Evolutionary conservation across 257 asterid species (phyloP), one percentile per base, ranked within the genome.

Genomic region (Capsicum rhomboideum): DNA sequence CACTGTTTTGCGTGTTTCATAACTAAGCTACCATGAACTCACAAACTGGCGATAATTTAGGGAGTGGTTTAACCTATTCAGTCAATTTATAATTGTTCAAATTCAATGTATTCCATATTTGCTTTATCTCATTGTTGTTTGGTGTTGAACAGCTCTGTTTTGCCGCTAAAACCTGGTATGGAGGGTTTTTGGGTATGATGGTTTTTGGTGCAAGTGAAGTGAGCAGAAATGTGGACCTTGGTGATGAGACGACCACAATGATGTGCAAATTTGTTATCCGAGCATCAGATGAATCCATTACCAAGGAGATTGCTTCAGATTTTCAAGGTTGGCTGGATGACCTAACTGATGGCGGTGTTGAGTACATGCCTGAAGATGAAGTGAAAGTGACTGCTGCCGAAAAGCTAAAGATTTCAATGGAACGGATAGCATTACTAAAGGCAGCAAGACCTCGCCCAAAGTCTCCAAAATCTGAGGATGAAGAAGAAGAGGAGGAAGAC

Each of bases 291-390:
- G 89, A 96, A 52, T 90, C 91, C 12, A 92, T 94, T 78, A 87
- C 95, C 8, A 94, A 93, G 82, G 98, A 93, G 87, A 94, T 94
- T 31, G 92, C 92, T 37, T 90, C 93, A 11, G 97, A 94, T 85
- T 90, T 92, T 29, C 98, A 94, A 87, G 97, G 97, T 54, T 94
- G 98, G 98, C 89, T 94, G 90, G 98, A 94, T 53, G 97, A 94
- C 87, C 96, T 94, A 52, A 94, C 97, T 26, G 97, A 93, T 75
- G 97, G 97, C 23, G 93, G 93, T 82, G 94, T 93, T 2, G 93
- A 91, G 58, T 94, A 94, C 91, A 91, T 93, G 95, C 97, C 98
- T 4, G 97, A 93, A 88, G 98, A 94, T 56, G 98, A 94, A 91
- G 98, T 93, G 79, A 93, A 94, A 85, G 92, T 88, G 54, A 93